Percentiles rank a stretch among this genome's conserved stretches.
Evolutionary conservation across 1,284 basidiomycete species (phyloP).

Genomic region (Somion occarium): DNA sequence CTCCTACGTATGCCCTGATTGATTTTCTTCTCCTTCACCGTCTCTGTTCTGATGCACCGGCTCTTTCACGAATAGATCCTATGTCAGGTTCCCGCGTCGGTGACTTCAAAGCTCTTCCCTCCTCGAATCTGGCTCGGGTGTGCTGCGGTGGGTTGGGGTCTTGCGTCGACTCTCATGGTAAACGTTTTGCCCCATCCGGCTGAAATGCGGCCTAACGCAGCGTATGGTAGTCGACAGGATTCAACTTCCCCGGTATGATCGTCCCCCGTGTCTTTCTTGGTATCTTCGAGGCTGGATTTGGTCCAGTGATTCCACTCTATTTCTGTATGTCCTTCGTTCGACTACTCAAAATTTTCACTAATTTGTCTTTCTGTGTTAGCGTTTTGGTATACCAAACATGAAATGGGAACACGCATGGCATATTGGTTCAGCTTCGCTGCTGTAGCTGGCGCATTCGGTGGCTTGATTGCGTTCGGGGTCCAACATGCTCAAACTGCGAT

Average conservation of each 20-base stretch:
- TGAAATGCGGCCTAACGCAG: background rate
- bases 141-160: constrained; percentile 66
- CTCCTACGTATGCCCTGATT: constrained; percentile 58
- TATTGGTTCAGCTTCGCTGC: constrained; percentile 80
- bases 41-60: background rate
- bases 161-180: constrained; percentile 68
- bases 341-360: background rate
- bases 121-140: constrained; percentile 64
- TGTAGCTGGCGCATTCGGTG: constrained; percentile 75
- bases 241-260: constrained; percentile 53
- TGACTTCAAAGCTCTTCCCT: constrained; percentile 61
- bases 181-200: constrained; percentile 10
- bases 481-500: constrained; percentile 50
- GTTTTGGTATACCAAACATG: constrained; percentile 70
- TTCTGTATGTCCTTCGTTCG: constrained; percentile 44
- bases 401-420: constrained; percentile 69
- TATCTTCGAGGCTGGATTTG: constrained; percentile 70
- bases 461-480: constrained; percentile 69
- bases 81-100: constrained; percentile 63
- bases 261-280: constrained; percentile 59
- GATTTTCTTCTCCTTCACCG: background rate
- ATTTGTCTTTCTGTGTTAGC: constrained; percentile 33
- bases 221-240: constrained; percentile 45
- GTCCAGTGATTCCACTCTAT: constrained; percentile 69
- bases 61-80: constrained; percentile 43